These are phyloP conservation scores for Coemansia sp. DNA, from an alignment of 371 early-diverging fungal genomes.

Conservation along the genomic window DNA sequence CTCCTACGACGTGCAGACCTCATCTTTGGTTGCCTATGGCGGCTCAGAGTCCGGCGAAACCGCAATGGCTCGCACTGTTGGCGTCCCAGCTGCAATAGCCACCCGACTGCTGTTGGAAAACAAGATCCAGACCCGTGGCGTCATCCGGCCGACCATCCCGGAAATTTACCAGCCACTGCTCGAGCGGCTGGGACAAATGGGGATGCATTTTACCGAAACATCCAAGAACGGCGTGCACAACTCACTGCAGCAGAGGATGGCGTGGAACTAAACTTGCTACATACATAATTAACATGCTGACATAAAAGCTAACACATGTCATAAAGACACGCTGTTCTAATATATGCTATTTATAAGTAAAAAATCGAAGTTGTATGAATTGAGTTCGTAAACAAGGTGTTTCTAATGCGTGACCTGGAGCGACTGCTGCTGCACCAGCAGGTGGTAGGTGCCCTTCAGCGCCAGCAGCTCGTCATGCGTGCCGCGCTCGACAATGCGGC, in stretches of 20 bases:
- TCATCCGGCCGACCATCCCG: constrained; percentile 83
- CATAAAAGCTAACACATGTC: too few relatives aligned
- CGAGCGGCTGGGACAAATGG: constrained; percentile 30
- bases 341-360: too few relatives aligned
- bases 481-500: constrained; percentile 53
- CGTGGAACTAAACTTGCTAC: constrained; percentile 15
- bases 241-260: constrained; percentile 41
- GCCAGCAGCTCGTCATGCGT: constrained; percentile 52
- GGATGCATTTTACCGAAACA: constrained; percentile 27
- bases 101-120: constrained; percentile 85
- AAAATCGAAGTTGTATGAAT: too few relatives aligned
- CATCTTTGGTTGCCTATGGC: constrained; percentile 90
- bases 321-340: too few relatives aligned
- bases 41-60: constrained; percentile 65
- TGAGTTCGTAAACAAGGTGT: not conserved
- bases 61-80: constrained; percentile 98
- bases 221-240: constrained; percentile 23
- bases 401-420: constrained; percentile 46
- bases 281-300: too few relatives aligned
- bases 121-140: constrained; percentile 64
- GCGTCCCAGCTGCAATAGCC: constrained; percentile 95
- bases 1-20: constrained; percentile 72
- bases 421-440: constrained; percentile 50
- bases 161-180: constrained; percentile 90
- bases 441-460: constrained; percentile 39